Evolutionary conservation across 768 basidiomycete species (phyloP), one percentile per base, ranked within the genome.

Genomic region (Sarcodon sp.): DNA sequence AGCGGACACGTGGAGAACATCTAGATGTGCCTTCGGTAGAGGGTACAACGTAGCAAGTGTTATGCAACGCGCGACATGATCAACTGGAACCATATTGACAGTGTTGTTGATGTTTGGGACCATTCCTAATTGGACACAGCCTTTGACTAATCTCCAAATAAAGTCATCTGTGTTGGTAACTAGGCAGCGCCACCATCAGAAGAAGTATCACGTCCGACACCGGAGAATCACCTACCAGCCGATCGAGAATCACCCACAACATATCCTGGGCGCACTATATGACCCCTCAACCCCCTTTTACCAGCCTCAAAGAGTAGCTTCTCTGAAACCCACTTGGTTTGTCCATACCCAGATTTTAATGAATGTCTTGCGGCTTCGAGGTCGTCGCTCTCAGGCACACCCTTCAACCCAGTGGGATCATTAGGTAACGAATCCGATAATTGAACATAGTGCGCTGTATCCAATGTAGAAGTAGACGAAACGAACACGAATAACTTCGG

Each of bases 151-250:
- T 3, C 96, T 79, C 94, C 94, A 98, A 48, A 99, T 79, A 66
- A 99, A 99, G 62, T 99, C 96, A 56, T 99, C 94, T 33, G 96
- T 98, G 66, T 99, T 99, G 10, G 94, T 97, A 3, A 97, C 93
- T 90, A 54, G 13, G 47, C 33, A 15, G 21, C 27, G n/a, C 31
- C 43, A 53, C 36, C 18, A 49, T 47, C 46, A 46, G 27, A 37
- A 27, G 35, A n/a, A 27, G 16, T 6, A 33, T 33, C 18, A 18
- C 21, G 21, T 2, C 15, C 35, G 27, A 34, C 10, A n/a, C 33
- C 33, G 3, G 16, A 3, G 5, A 1, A 18, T 58, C 1, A 61
- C 83, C 55, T 56, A 91, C 90, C 90, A 34, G 89, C 96, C 12
- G 83, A 80, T 50, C 65, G 64, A 9, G 92, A 89, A 64, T 96